A percentile compares a stretch with the other conserved stretches of the same genome.
These are phyloP conservation scores for Yamadazyma sp. DNA, from an alignment of 1,139 yeast species.

Conservation along the genomic window DNA sequence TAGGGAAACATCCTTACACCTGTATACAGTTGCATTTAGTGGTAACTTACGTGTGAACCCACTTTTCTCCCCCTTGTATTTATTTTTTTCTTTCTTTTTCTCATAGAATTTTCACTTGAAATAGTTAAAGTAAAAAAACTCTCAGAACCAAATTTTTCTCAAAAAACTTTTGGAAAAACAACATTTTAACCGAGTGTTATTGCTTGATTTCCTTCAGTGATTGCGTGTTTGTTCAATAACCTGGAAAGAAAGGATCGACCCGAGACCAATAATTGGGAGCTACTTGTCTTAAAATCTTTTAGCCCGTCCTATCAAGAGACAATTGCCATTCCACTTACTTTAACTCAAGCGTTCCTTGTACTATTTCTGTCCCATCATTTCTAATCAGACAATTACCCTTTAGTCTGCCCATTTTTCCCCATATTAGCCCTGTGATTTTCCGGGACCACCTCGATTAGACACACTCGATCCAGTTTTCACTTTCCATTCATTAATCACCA, in stretches of 20 bases:
- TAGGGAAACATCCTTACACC: too few relatives aligned
- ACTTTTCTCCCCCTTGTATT: not conserved
- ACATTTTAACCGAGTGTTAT: constrained; percentile 2
- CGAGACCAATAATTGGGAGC: too few relatives aligned
- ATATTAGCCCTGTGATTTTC: too few relatives aligned
- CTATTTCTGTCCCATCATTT: not conserved
- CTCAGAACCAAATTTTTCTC: constrained; percentile 4
- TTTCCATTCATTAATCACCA: not conserved
- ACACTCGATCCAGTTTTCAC: too few relatives aligned
- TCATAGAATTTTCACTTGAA: constrained; percentile 3
- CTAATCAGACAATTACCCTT: not conserved
- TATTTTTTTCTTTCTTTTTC: not conserved
- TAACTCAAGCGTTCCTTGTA: not conserved
- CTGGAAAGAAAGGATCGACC: too few relatives aligned
- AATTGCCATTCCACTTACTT: too few relatives aligned
- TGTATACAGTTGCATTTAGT: too few relatives aligned
- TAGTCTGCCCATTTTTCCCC: not conserved
- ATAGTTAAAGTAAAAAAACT: constrained; percentile 2
- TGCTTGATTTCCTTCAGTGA: not conserved
- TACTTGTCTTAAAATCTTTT: too few relatives aligned
- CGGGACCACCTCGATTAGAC: too few relatives aligned
- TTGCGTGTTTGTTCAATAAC: not conserved
- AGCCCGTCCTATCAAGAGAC: too few relatives aligned
- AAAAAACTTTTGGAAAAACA: constrained; percentile 1
- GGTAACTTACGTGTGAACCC: too few relatives aligned